Evolutionary conservation across 768 basidiomycete genomes (phyloP), one percentile per base, ranked within the genome.

Genomic region (Lactarius tabidus): DNA sequence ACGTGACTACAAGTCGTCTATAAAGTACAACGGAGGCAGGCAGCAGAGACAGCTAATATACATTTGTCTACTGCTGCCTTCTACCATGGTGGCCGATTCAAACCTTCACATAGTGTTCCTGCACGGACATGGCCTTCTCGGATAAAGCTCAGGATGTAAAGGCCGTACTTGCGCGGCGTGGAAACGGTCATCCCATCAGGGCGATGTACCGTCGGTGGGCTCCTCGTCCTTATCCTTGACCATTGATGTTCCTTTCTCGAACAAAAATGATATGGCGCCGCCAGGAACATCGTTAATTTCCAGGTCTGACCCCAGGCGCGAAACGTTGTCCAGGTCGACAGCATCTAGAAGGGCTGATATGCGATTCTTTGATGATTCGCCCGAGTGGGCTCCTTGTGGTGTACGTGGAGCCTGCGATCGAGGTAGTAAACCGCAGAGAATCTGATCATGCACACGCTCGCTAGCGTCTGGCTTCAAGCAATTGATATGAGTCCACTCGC

Each of bases 401-500:
- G 26, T 66, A 64, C 23, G 39, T 26, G 43, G 62, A 57, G 33
- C 29, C 8, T n/a, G 20, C 1, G 38, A 39, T 51, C 39, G 57
- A 62, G 71, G 79, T 54, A 80, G 73, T 28, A 91, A 76, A 57
- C 76, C 79, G 9, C 81, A 83, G 26, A 94, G 80, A 58, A 91
- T 76, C 29, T 81, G 79, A 73, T 94, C 92, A 56, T 85, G 82
- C 57, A 93, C 79, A 18, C 80, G 74, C 26, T 84, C 79, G 53
- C 73, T 72, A 1, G 81, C 77, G 18, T 75, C 72, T 6, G 76
- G 69, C 53, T 76, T 78, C 23, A 90, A 76, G 72, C 91, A 91
- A 72, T 93, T 85, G 74, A 93, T 83, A 72, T 96, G 94, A 28
- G 82, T 87, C 93, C 93, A 96, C 71, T 91, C 85, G 52, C 85